Percentiles rank a stretch among this genome's conserved stretches.
Conservation (phyloP, 2,329 filamentous ascomycete genomes). For the Septoria linicola region DNA sequence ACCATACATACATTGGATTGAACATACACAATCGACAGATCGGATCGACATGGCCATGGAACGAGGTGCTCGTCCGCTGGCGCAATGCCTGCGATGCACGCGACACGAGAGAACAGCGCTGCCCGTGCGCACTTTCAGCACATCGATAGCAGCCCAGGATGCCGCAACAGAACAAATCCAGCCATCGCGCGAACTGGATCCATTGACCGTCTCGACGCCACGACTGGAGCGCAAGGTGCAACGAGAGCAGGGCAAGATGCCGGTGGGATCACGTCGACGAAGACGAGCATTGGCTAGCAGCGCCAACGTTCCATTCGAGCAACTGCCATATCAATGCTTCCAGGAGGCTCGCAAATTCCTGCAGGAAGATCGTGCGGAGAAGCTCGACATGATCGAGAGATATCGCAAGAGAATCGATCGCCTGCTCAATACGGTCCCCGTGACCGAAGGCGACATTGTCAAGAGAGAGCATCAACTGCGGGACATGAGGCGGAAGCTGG, state of each 20-base stretch:
- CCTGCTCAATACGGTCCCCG: constrained; percentile 54
- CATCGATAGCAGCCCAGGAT: constrained; percentile 48
- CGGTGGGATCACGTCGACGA: constrained; percentile 74
- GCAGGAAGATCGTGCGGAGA: constrained; percentile 74
- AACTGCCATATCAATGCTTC: constrained; percentile 95
- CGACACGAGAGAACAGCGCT: constrained; percentile 29
- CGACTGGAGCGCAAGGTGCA: constrained; percentile 63
- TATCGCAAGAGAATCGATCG: constrained; percentile 68
- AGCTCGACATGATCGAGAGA: constrained; percentile 68
- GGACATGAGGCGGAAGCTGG: constrained; percentile 69
- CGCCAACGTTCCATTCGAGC: constrained; percentile 76
- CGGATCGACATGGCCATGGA: constrained; percentile 29
- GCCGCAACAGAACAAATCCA: constrained; percentile 37
- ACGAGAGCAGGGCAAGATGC: constrained; percentile 58
- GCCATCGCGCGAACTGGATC: constrained; percentile 19
- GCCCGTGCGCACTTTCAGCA: constrained; percentile 50
- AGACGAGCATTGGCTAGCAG: constrained; percentile 59
- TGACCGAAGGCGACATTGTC: constrained; percentile 29
- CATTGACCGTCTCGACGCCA: constrained; percentile 28
- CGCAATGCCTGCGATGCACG: constrained; percentile 31
- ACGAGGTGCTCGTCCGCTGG: constrained; percentile 41
- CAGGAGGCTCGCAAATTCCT: constrained; percentile 89
- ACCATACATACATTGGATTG: too few species aligned
- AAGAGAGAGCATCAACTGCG: constrained; percentile 64
- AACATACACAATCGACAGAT: too few species aligned